Conservation (phyloP, 495 filamentous ascomycete genomes). For the Alectoria sarmentosa region DNA sequence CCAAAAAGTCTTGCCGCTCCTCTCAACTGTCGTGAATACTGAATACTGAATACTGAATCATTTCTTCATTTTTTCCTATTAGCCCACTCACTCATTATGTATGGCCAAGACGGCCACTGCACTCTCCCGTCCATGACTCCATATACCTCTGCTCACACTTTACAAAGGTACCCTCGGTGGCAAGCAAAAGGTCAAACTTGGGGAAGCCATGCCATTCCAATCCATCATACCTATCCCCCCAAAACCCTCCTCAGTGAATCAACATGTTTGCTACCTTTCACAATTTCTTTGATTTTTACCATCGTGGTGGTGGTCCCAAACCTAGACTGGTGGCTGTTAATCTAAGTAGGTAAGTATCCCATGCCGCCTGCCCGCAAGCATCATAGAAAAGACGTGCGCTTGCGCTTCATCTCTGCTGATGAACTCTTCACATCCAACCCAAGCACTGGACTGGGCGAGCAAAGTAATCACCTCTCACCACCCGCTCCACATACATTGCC, state of each 20-base stretch:
- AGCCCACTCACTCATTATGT: too few species aligned
- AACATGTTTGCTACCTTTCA: not conserved
- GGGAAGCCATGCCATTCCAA: not conserved
- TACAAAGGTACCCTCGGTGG: too few species aligned
- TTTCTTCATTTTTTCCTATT: too few species aligned
- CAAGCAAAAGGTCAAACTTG: not conserved
- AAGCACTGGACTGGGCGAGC: too few species aligned
- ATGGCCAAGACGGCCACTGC: not conserved
- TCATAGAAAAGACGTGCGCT: not conserved
- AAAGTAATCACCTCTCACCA: not conserved
- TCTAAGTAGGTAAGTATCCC: too few species aligned
- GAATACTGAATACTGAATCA: too few species aligned
- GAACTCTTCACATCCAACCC: not conserved
- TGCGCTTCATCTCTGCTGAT: not conserved
- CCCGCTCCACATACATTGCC: not conserved
- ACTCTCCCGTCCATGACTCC: too few species aligned
- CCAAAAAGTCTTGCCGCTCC: constrained; percentile 13
- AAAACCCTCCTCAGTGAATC: not conserved
- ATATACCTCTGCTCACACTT: too few species aligned
- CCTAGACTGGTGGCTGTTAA: not conserved
- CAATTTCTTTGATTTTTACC: too few species aligned
- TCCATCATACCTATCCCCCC: not conserved
- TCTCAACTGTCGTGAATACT: too few species aligned
- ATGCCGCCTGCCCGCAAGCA: too few species aligned
- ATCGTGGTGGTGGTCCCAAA: not conserved